These are phyloP conservation scores for Helichrysum umbraculigerum DNA, from an alignment of 129 eudicot genomes.

Conservation along the genomic window DNA sequence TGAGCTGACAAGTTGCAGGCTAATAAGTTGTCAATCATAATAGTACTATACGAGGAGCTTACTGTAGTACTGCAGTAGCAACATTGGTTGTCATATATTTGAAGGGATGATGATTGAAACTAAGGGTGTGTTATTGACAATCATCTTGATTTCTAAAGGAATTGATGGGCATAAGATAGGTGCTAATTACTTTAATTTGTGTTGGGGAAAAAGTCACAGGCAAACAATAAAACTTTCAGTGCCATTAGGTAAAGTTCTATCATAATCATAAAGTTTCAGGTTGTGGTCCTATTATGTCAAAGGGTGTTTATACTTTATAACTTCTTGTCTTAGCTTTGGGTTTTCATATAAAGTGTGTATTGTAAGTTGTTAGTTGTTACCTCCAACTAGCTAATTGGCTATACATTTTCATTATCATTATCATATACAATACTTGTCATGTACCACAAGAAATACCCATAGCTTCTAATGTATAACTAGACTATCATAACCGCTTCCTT, in stretches of 20 bases:
- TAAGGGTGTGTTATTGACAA: background rate
- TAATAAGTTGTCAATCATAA: background rate
- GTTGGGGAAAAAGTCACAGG: background rate
- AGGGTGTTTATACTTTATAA: background rate
- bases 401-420: background rate
- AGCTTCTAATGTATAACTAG: slow-evolving; percentile 36
- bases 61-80: background rate
- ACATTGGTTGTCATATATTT: background rate
- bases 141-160: background rate
- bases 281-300: background rate
- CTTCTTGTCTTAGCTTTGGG: background rate
- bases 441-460: slow-evolving; percentile 35
- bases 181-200: background rate
- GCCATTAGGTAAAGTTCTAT: background rate
- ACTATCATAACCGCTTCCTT: slow-evolving; percentile 28
- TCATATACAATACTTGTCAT: slow-evolving; percentile 33
- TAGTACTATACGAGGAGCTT: background rate
- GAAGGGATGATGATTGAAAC: background rate
- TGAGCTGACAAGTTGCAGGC: background rate
- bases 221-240: background rate
- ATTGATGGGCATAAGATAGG: slow-evolving; percentile 5
- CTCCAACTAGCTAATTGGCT: slow-evolving; percentile 6
- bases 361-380: background rate
- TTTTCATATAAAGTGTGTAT: background rate
- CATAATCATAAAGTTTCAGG: background rate